phyloP scores from a whole-genome alignment of 345 rosid species.

The Rubroshorea leprosula region DNA sequence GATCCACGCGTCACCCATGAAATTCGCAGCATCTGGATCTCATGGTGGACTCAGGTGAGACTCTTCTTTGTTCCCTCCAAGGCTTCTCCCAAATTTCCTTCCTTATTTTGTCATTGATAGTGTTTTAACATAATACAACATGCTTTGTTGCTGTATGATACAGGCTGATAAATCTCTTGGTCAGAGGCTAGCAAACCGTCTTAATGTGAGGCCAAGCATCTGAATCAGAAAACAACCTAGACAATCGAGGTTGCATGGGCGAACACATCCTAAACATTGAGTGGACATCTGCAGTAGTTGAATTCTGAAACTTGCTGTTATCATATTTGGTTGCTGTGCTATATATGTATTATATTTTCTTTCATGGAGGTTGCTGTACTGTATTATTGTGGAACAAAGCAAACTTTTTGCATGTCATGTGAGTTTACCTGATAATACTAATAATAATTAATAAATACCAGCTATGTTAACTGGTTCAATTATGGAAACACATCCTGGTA shows the following conservation, averaged over 20 bases:
- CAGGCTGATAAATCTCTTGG: slow-evolving; percentile 72
- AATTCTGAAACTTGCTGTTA: slow-evolving; percentile 4
- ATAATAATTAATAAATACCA: too few species aligned
- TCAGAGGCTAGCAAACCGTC: slow-evolving; percentile 73
- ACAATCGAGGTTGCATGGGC: slow-evolving; percentile 2
- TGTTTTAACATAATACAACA: neutral
- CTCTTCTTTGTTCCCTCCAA: neutral
- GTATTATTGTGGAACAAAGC: too few species aligned
- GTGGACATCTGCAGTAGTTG: slow-evolving; percentile 5
- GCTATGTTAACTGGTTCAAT: too few species aligned
- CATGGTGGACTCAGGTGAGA: slow-evolving; percentile 75
- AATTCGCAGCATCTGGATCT: slow-evolving; percentile 77
- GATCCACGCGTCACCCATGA: slow-evolving; percentile 88
- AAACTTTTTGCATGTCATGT: too few species aligned
- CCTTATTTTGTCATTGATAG: neutral
- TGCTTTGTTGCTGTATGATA: slow-evolving; percentile 1
- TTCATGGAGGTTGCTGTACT: too few species aligned
- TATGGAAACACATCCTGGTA: too few species aligned
- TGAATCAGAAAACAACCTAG: slow-evolving; percentile 23
- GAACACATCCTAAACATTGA: neutral
- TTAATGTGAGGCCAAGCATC: slow-evolving; percentile 63
- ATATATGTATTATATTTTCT: neutral
- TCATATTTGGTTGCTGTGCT: neutral
- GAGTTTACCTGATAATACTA: too few species aligned
- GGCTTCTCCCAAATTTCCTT: neutral